Base-by-base conservation (phyloP, 2,329 filamentous ascomycete genomes). In the Sarocladiaceae sp. region DNA sequence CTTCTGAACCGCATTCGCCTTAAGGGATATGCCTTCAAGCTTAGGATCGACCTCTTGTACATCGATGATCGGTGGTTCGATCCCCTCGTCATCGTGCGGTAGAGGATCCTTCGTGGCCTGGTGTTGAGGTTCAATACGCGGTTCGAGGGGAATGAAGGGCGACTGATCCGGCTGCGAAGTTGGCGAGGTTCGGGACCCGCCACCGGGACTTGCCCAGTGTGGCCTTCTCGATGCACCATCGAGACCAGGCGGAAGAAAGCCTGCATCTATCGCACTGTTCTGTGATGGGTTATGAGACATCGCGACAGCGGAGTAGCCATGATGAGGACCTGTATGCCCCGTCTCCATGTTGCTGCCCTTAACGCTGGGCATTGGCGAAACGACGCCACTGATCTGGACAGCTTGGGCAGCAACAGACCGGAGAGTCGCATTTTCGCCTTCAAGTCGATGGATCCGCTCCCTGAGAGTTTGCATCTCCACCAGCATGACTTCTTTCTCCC, bases 11-110 rank as follows among this genome's bases (percentile, higher is more conserved):
- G 79, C 79, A 13, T 73, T 74, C 4, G 75, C 71, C 61, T 76
- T 81, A 57, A 84, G 71, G 1, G 76, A 73, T 49, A 84, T 78
- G 6, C 81, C 80, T 60, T 84, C 82, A n/a, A 84, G 66, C 26
- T 76, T 75, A 3, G 80, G 78, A 57, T 83, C 75, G 23, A 83
- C 77, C 54, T 78, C 74, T 39, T 77, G 73, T 10, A 84, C 76
- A 54, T 84, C 81, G 49, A 84, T 79, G 25, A 77, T 71, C 3
- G 75, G 72, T 15, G 66, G 69, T 4, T 63, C 64, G 23, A 64
- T 54, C 7, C 40, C 51, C 1, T 63, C 63, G 40, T 68, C 65
- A 18, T 66, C 62, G 3, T 62, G 62, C 7, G 62, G 61, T 4
- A 72, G 59, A 48, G 73, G 72, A 57, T 73, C 66, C 35, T 64